Evolutionary conservation across 148 eudicot species (phyloP).

Genomic region (Rheum nobile): DNA sequence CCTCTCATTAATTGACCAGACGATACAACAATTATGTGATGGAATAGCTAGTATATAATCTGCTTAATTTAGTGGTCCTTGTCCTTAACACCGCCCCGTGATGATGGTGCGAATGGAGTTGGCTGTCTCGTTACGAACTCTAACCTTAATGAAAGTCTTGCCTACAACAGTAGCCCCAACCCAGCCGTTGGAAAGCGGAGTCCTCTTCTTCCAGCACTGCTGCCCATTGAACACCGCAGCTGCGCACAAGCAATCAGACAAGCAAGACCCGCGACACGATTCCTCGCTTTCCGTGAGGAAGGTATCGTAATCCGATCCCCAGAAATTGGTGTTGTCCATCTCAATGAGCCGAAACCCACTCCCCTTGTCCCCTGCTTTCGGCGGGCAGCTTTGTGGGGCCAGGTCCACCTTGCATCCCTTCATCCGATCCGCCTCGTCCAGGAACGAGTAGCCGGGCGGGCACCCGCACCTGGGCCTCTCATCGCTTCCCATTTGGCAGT

Average conservation of each 20-base stretch:
- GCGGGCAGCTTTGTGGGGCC: constrained; percentile 12
- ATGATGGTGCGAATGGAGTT: no score
- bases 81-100: no score
- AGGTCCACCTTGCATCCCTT: constrained; percentile 35
- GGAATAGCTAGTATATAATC: no score
- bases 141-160: constrained; percentile 17
- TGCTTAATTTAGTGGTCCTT: no score
- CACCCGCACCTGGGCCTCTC: constrained; percentile 34
- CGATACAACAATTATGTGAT: no score
- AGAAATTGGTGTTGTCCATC: constrained; percentile 24
- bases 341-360: constrained; percentile 10
- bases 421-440: constrained; percentile 28
- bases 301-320: constrained; percentile 14
- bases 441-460: constrained; percentile 25
- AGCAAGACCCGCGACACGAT: constrained; percentile 23
- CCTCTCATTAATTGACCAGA: no score
- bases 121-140: background rate
- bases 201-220: constrained; percentile 25
- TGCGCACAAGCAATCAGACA: constrained; percentile 45
- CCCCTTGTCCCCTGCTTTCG: background rate
- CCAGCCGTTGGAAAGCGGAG: constrained; percentile 20
- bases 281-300: constrained; percentile 4
- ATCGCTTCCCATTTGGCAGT: constrained; percentile 23
- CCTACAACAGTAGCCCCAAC: background rate
- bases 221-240: constrained; percentile 10